phyloP scores from a whole-genome alignment of 2,329 filamentous ascomycete genomes.

The Dactylellina sp. region DNA sequence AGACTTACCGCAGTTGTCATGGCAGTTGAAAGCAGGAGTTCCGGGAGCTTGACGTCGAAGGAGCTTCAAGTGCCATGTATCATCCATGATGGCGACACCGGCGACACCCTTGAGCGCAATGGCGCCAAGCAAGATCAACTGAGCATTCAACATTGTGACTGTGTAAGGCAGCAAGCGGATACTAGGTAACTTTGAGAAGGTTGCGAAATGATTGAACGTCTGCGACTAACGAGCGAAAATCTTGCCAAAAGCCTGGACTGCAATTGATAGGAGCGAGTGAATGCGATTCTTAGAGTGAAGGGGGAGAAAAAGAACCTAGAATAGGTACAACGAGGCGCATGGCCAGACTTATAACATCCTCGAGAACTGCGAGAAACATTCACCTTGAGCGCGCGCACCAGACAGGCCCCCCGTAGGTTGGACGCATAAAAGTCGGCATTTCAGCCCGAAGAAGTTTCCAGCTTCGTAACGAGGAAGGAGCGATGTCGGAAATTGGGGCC shows the following conservation, averaged over 20 bases:
- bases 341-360: slow-evolving; percentile 44
- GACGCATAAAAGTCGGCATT: slow-evolving; percentile 15
- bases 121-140: slow-evolving; percentile 44
- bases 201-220: slow-evolving; percentile 17
- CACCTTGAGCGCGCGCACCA: slow-evolving; percentile 10
- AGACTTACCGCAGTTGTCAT: slow-evolving; percentile 67
- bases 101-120: slow-evolving; percentile 44
- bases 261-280: slow-evolving; percentile 32
- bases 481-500: slow-evolving; percentile 53
- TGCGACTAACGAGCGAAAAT: slow-evolving; percentile 53
- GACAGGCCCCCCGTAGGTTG: slow-evolving; percentile 32
- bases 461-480: slow-evolving; percentile 37
- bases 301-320: slow-evolving; percentile 12
- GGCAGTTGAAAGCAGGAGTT: slow-evolving; percentile 66
- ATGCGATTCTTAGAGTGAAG: slow-evolving; percentile 27
- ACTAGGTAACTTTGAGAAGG: slow-evolving; percentile 41
- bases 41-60: slow-evolving; percentile 66
- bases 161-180: slow-evolving; percentile 28
- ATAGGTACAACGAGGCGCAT: slow-evolving; percentile 37
- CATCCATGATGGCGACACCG: slow-evolving; percentile 43
- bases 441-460: slow-evolving; percentile 14
- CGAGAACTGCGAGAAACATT: slow-evolving; percentile 10
- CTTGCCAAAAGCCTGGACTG: slow-evolving; percentile 11
- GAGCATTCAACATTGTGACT: slow-evolving; percentile 43
- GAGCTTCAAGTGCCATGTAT: slow-evolving; percentile 60